Conservation (phyloP, 164 flowering plant genomes). For the Chloranthus sessilifolius region DNA sequence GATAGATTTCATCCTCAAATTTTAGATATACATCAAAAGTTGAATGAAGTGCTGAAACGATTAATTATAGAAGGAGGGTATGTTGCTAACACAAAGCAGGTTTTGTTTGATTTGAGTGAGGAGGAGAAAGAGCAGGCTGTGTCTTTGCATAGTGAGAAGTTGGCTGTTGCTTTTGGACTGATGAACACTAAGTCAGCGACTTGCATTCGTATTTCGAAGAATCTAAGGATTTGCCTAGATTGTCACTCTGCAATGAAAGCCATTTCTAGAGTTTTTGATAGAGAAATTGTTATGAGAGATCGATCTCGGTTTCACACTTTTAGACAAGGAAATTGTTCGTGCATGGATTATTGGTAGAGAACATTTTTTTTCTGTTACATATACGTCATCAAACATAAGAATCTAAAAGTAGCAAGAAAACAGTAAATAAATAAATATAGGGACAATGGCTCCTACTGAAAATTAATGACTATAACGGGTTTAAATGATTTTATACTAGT, state of each 20-base stretch:
- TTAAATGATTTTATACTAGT: too few species aligned
- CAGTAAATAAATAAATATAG: too few species aligned
- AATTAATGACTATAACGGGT: too few species aligned
- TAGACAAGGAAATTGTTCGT: slow-evolving; percentile 41
- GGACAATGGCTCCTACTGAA: too few species aligned
- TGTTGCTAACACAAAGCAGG: slow-evolving; percentile 28
- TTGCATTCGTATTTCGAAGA: slow-evolving; percentile 44
- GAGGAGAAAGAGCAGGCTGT: slow-evolving; percentile 50
- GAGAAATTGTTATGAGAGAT: slow-evolving; percentile 49
- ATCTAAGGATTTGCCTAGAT: slow-evolving; percentile 50
- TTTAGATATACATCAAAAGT: slow-evolving; percentile 26
- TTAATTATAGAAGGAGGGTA: slow-evolving; percentile 32
- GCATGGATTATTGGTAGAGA: slow-evolving; percentile 42
- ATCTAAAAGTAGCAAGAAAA: too few species aligned
- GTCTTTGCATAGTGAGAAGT: slow-evolving; percentile 51
- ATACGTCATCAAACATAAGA: too few species aligned
- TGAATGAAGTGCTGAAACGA: slow-evolving; percentile 30
- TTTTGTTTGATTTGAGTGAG: slow-evolving; percentile 44
- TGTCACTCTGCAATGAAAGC: slow-evolving; percentile 44
- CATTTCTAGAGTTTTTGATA: slow-evolving; percentile 36
- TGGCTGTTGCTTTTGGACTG: slow-evolving; percentile 52
- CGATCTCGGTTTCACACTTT: slow-evolving; percentile 45
- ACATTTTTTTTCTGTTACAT: too few species aligned
- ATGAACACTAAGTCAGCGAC: slow-evolving; percentile 32
- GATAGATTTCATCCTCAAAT: slow-evolving; percentile 17